Percentiles rank a stretch among this genome's conserved stretches.
Conservation (phyloP, 176 grass and related monocot genomes). For the Raddia guianensis region DNA sequence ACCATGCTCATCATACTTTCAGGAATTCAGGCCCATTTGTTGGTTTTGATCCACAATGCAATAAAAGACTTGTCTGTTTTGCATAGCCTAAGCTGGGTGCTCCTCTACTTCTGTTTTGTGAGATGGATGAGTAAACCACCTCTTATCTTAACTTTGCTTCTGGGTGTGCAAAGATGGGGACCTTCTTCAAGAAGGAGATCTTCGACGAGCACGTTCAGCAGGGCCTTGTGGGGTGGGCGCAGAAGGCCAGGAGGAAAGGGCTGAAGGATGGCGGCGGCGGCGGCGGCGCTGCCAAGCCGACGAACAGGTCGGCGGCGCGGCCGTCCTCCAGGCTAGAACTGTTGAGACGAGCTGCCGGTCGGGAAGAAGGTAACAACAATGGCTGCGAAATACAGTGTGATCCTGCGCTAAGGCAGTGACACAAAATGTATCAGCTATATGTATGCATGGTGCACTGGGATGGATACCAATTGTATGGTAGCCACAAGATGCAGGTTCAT, state of each 20-base stretch:
- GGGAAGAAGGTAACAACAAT: constrained; percentile 25
- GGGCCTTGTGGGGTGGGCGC: constrained; percentile 59
- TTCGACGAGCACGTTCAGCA: constrained; percentile 85
- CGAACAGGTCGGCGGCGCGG: not conserved
- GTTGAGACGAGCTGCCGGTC: constrained; percentile 28
- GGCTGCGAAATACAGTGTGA: not conserved
- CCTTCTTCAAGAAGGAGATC: constrained; percentile 75
- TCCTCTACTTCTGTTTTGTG: too few relatives aligned
- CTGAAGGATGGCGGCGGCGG: constrained; percentile 4
- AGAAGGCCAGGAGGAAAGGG: constrained; percentile 62
- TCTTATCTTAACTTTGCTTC: not conserved
- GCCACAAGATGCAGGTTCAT: not conserved
- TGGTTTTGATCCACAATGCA: too few relatives aligned
- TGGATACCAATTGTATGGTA: not conserved
- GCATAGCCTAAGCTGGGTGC: too few relatives aligned
- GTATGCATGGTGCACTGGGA: too few relatives aligned
- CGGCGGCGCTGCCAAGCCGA: not conserved
- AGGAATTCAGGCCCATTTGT: too few relatives aligned
- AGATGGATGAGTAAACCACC: too few relatives aligned
- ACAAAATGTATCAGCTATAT: too few relatives aligned
- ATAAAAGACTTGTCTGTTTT: too few relatives aligned
- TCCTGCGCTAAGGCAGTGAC: not conserved
- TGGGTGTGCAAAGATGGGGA: constrained; percentile 64
- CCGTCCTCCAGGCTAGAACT: constrained; percentile 25
- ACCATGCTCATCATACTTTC: too few relatives aligned